These are phyloP conservation scores for Alternaria infectoria DNA, from an alignment of 2,329 filamentous ascomycete species.

Conservation along the genomic window DNA sequence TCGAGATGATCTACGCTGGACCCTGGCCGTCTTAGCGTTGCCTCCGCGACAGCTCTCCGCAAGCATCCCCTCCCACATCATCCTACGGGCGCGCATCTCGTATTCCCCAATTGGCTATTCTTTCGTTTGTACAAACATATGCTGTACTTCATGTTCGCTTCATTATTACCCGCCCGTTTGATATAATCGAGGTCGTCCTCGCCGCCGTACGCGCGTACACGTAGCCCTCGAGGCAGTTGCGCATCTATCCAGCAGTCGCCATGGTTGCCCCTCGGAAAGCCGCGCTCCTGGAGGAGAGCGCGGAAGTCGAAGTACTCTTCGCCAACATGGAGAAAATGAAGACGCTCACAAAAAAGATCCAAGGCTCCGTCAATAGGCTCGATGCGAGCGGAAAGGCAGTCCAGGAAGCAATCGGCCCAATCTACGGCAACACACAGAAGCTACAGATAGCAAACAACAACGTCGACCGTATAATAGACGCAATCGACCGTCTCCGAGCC, in stretches of 20 bases:
- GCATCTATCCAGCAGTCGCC: conserved; percentile 26
- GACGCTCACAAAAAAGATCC: conserved; percentile 92
- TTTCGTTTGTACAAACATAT: not conserved
- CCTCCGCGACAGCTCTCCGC: conserved; percentile 29
- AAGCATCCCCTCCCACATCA: conserved; percentile 31
- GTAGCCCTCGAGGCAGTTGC: conserved; percentile 23
- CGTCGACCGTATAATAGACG: conserved; percentile 82
- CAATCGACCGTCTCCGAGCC: conserved; percentile 86
- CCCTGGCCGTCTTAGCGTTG: conserved; percentile 34
- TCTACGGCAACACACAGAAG: conserved; percentile 89
- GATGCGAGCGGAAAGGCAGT: conserved; percentile 90
- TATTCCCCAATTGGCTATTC: not conserved
- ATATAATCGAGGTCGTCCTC: conserved; percentile 8
- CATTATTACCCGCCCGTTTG: conserved; percentile 3
- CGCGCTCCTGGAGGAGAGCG: conserved; percentile 69
- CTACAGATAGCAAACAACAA: conserved; percentile 89
- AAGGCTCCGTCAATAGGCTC: conserved; percentile 81
- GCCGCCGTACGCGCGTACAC: not conserved
- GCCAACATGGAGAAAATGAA: conserved; percentile 88
- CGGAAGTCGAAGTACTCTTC: conserved; percentile 70
- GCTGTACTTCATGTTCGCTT: conserved; percentile 4
- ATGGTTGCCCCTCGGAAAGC: conserved; percentile 63
- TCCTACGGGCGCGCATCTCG: not conserved
- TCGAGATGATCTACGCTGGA: conserved; percentile 14
- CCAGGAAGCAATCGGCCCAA: conserved; percentile 87